Evolutionary conservation across 108 stramenopile genomes (phyloP).

Genomic region (Cyclotella distinguenda): DNA sequence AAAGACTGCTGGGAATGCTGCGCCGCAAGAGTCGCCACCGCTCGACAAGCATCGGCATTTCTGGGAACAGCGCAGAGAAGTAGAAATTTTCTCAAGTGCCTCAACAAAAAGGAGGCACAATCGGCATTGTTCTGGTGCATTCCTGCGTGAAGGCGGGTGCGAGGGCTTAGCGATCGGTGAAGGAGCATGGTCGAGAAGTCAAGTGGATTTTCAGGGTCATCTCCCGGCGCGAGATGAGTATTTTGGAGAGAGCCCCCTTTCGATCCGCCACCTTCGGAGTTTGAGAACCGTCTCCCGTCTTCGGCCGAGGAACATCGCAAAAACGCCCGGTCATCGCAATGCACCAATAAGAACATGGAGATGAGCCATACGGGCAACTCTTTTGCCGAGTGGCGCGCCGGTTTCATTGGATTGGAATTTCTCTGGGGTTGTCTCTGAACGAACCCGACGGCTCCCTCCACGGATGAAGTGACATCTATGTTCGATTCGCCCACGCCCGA

Average conservation of each 20-base stretch:
- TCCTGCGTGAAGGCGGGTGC: slow-evolving; percentile 69
- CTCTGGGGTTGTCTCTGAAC: slow-evolving; percentile 2
- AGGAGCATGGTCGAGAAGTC: slow-evolving; percentile 63
- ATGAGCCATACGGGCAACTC: slow-evolving; percentile 87
- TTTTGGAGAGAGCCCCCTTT: background rate
- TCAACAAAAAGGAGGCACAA: slow-evolving; percentile 70
- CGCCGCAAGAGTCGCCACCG: slow-evolving; percentile 64
- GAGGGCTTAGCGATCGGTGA: slow-evolving; percentile 27
- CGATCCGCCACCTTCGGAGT: slow-evolving; percentile 22
- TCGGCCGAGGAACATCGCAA: slow-evolving; percentile 66
- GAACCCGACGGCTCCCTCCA: slow-evolving; percentile 3
- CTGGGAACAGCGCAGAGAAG: slow-evolving; percentile 72
- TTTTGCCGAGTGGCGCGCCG: slow-evolving; percentile 63
- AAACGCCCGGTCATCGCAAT: slow-evolving; percentile 78
- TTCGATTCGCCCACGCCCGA: slow-evolving; percentile 13
- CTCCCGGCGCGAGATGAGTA: slow-evolving; percentile 11
- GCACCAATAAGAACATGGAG: slow-evolving; percentile 77
- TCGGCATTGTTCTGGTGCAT: slow-evolving; percentile 77
- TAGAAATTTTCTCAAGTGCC: slow-evolving; percentile 78
- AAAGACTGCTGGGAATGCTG: slow-evolving; percentile 17
- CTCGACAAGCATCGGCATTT: slow-evolving; percentile 69
- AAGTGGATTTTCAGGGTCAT: slow-evolving; percentile 50
- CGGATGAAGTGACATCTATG: slow-evolving; percentile 2
- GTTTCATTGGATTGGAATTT: slow-evolving; percentile 22
- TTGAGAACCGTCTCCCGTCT: slow-evolving; percentile 72